Evolutionary conservation across 176 grass and related monocot genomes (phyloP), one percentile per base, ranked within the genome.

Genomic region (Cymbopogon citratus): DNA sequence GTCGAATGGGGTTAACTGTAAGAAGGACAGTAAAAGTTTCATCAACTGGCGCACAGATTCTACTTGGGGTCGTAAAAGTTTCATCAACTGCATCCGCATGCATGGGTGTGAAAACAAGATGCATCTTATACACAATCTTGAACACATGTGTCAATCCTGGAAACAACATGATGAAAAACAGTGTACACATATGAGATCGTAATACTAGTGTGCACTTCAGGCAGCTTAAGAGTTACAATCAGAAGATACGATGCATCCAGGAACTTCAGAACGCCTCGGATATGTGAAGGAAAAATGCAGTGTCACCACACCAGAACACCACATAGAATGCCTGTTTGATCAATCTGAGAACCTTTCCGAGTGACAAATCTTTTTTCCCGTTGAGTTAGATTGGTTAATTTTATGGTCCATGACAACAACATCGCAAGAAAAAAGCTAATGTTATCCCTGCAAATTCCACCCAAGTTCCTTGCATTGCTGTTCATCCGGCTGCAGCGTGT

Each of bases 381-480:
- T 38, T 21, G 31, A 82, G 73, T 79, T 74, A 62, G 81, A 9
- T n/a, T 24, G 18, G 9, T 86, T 74, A 83, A 69, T 77, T 16
- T 18, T 27, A 61, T 12, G 6, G 16, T 72, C 65, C 24, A 60
- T 23, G 56, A 33, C 31, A 33, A 19, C 64, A 64, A 34, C 63
- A 23, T 16, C 9, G 5, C 15, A 46, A 81, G 45, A 98, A 12
- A 75, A 43, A 74, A 49, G 43, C 25, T 19, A 80, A 39, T 80
- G 66, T 40, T 45, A 46, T 64, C 76, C 66, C 24, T 81, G 74
- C 19, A 83, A 82, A 74, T 72, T 83, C 90, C 86, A 91, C 34
- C 96, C 91, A 3, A 99, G 92, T 65, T 99, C 96, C 85, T 93
- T 87, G n/a, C 85, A 49, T 29, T 89, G 92, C 76, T 99, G 87